Base-by-base conservation (phyloP, 805 yeast species). In the Jamesozyma lodderae region DNA sequence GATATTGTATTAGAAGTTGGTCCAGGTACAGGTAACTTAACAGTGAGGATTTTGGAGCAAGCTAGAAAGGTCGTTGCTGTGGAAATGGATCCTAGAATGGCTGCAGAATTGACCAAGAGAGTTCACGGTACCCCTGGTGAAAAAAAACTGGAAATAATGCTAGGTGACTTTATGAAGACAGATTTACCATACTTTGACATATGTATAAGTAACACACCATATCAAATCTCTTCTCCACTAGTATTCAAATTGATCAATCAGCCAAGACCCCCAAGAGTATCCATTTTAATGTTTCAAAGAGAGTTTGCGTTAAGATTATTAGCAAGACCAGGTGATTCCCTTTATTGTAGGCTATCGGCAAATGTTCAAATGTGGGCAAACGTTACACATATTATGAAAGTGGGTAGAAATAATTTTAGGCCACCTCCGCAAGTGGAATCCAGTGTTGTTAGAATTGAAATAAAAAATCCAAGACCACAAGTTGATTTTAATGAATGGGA, bases 351-450 rank as follows among this genome's bases (percentile, higher is more conserved):
- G 54, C 70, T 92, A 38, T 81, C 95, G 23, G 97, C 95, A 22
- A 92, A 92, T 56, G 97, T 92, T 1, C 98, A 92, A 57, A 90
- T 92, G 97, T 92, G 97, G 96, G 96, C 96, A n/a, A 85, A 85
- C 47, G 96, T 92, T 13, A 87, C 94, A 6, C 98, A 92, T 60
- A 84, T 92, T 38, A 92, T 92, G 98, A 92, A 92, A 63, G 98
- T 92, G 22, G 97, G 97, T 18, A 82, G 79, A 57, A 92, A 92
- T 58, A 92, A 92, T 57, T 92, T 92, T 69, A 73, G 96, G 51
- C 98, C 98, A 18, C 98, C 98, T 9, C 98, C 98, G 41, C 88
- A 92, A 61, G 98, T 92, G 41, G 98, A 92, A 61, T 87, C 96
- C 0, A 81, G 94, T 25, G 98, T 92, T 34, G 97, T 92, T 15